phyloP scores from a whole-genome alignment of 192 early-diverging fungal genomes.

The Haplosporangium gracile region DNA sequence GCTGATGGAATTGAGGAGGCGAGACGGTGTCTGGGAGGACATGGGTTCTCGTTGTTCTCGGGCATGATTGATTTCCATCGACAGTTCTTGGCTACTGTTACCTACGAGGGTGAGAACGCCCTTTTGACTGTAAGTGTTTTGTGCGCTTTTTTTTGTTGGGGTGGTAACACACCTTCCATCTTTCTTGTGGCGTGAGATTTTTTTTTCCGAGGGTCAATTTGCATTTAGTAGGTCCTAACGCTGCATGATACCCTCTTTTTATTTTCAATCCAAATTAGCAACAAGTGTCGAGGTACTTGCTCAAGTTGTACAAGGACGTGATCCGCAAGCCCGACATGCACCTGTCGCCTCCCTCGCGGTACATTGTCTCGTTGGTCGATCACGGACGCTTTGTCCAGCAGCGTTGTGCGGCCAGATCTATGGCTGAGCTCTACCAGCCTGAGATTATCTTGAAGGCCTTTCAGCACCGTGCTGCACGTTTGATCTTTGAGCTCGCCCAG shows the following conservation, averaged over 20 bases:
- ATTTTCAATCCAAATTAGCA: conserved; percentile 50
- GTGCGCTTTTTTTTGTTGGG: background rate
- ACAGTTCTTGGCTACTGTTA: conserved; percentile 69
- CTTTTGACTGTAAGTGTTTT: conserved; percentile 53
- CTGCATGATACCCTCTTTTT: background rate
- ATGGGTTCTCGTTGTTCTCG: conserved; percentile 77
- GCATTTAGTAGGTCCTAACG: background rate
- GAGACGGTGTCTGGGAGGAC: conserved; percentile 54
- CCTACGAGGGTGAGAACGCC: conserved; percentile 79
- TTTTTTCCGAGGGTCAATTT: too few species aligned
- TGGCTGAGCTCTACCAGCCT: conserved; percentile 60
- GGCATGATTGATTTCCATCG: conserved; percentile 76
- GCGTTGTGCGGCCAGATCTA: conserved; percentile 30
- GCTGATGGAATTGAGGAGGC: conserved; percentile 50
- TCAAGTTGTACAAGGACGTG: conserved; percentile 69
- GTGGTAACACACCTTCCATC: background rate
- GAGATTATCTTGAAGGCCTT: conserved; percentile 71
- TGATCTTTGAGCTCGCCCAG: conserved; percentile 73
- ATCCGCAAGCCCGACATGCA: conserved; percentile 19
- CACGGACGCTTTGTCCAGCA: conserved; percentile 20
- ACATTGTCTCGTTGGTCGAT: conserved; percentile 33
- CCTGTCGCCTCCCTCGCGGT: conserved; percentile 44
- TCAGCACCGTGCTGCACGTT: conserved; percentile 75
- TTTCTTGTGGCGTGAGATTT: background rate
- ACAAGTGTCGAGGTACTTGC: conserved; percentile 80